Evolutionary conservation across 2,329 filamentous ascomycete species (phyloP), one percentile per base, ranked within the genome.

Genomic region (Grosmannia clavigera): DNA sequence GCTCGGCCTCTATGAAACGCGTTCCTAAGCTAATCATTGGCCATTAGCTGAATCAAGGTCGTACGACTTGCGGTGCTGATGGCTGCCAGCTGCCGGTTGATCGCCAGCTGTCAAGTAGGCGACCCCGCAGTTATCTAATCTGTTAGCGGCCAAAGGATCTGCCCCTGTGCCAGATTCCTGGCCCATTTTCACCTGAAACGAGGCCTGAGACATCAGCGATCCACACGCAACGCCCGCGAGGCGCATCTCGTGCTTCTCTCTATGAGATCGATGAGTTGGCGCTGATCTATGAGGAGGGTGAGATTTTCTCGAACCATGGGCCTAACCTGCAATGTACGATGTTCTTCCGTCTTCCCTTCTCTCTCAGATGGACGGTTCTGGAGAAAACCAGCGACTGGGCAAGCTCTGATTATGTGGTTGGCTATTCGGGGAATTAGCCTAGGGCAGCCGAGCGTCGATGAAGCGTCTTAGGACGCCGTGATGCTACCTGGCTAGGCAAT

Each of bases 401-500:
- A 12, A 16, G 38, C 9, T 14, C 5, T 14, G 14, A 16, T 19
- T 43, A 16, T 43, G 38, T 40, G 14, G 4, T 19, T 43, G 40
- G 12, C 4, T 11, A 57, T 43, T 29, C 33, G 22, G 25, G 40
- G 40, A 43, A n/a, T n/a, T 14, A 16, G 29, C 38, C 61, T 60
- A 61, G 61, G 60, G n/a, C 60, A 52, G 59, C 62, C 61, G 55
- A 55, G 61, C 55, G 65, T 61, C 65, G 64, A 67, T 64, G 63
- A 64, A 54, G 62, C 61, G 58, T 58, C 60, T 40, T 52, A 55
- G 59, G 56, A 52, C n/a, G 40, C 57, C 57, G 55, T 54, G 38
- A 57, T 54, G 29, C 25, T 58, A 50, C 55, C 53, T 19, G 16
- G 40, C 40, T n/a, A 43, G 40, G 40, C 16, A 16, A 43, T 43